Percentiles rank a stretch among this genome's conserved stretches.
Conservation (phyloP, 2,329 filamentous ascomycete species). For the Apiospora marii region DNA sequence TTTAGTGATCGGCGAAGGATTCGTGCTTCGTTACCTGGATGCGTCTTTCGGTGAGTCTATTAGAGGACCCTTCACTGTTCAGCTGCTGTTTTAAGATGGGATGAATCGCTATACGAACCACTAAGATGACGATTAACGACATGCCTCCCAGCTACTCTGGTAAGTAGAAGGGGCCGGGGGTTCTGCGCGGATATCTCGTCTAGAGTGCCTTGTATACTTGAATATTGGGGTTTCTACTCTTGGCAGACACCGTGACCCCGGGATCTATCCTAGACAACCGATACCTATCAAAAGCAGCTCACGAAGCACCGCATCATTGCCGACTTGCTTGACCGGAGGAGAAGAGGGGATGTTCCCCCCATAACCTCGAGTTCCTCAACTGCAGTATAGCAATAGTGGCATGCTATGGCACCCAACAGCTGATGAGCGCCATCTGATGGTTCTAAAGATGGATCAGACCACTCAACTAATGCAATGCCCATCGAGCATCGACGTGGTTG, state of each 20-base stretch:
- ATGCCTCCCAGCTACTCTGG: not conserved
- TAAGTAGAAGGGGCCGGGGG: not conserved
- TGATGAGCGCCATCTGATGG: not conserved
- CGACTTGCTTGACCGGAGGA: not conserved
- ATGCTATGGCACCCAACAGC: not conserved
- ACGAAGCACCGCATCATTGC: not conserved
- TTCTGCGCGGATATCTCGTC: not conserved
- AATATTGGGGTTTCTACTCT: not conserved
- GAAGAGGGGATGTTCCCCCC: not conserved
- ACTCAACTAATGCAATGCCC: not conserved
- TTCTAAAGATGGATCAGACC: not conserved
- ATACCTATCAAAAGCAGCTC: not conserved
- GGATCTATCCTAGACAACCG: not conserved
- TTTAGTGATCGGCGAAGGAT: conserved; percentile 14
- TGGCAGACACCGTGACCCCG: not conserved
- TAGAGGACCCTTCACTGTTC: not conserved
- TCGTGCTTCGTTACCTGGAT: not conserved
- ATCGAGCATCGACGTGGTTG: not conserved
- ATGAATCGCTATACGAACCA: not conserved
- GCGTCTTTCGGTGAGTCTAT: conserved; percentile 12
- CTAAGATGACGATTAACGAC: not conserved
- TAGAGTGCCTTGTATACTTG: not conserved
- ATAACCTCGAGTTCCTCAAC: not conserved
- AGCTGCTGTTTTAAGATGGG: not conserved
- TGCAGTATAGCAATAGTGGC: not conserved